phyloP scores from a whole-genome alignment of 169 alveolate species.

The Plasmodium gonderi region DNA sequence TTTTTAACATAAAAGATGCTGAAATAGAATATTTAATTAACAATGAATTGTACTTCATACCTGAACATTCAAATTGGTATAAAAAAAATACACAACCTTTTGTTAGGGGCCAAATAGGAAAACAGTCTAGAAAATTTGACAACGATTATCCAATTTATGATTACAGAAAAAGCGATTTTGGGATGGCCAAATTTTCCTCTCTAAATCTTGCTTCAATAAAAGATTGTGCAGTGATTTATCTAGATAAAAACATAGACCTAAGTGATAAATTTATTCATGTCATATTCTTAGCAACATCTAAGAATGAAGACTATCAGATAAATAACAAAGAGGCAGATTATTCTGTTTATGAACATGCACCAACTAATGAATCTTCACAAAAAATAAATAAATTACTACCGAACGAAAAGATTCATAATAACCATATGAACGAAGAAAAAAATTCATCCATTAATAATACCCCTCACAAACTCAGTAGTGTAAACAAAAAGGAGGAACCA shows the following conservation, averaged over 20 bases:
- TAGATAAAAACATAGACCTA: constrained; percentile 70
- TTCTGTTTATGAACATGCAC: constrained; percentile 24
- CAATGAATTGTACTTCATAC: constrained; percentile 76
- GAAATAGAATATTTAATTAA: constrained; percentile 66
- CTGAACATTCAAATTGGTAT: constrained; percentile 80
- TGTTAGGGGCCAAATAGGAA: constrained; percentile 81
- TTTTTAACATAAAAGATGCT: constrained; percentile 74
- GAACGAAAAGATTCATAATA: background rate
- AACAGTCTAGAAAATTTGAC: constrained; percentile 80
- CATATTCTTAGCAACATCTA: constrained; percentile 59
- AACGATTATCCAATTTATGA: constrained; percentile 80
- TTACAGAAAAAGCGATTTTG: constrained; percentile 82
- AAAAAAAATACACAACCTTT: constrained; percentile 78
- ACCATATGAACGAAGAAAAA: background rate
- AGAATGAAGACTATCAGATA: constrained; percentile 33
- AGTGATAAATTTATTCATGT: constrained; percentile 27
- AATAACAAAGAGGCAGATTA: background rate
- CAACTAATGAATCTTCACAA: background rate
- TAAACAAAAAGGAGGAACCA: background rate
- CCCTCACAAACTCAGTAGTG: background rate
- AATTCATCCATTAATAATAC: background rate
- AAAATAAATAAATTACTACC: background rate
- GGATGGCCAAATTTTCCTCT: constrained; percentile 83
- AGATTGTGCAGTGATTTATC: constrained; percentile 77
- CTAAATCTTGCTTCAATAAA: constrained; percentile 79